Base-by-base conservation (phyloP, 768 basidiomycete genomes). In the Sporobolomyces pararoseus region DNA sequence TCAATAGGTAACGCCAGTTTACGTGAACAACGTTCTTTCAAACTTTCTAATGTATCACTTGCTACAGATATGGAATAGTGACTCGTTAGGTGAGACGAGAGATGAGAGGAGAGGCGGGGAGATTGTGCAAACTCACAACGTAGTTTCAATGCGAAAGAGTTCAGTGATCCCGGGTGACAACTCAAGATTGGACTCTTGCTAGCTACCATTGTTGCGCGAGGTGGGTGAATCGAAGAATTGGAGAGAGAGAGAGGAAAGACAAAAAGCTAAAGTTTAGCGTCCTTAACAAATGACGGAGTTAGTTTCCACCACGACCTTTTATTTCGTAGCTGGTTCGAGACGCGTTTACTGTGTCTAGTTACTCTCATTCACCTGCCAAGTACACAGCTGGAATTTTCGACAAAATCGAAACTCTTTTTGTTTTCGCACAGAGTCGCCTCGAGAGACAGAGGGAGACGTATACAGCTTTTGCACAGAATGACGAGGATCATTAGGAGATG, bases 61-160 rank as follows among this genome's bases (percentile, higher is more conserved):
- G 32, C 31, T n/a, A 37, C 49, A 31, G 16, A 14, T 31, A 32
- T 17, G 10, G n/a, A n/a, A n/a, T n/a, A n/a, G n/a, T n/a, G n/a
- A n/a, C n/a, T n/a, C n/a, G n/a, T n/a, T n/a, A n/a, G 23, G 54
- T 9, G 35, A n/a, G 39, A 25, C 13, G 55, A 12, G 37, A 23
- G 32, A 55, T 31, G 19, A 34, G 12, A 51, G 7, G 25, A 27
- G 19, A 17, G 42, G 39, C 10, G 10, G 39, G 39, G 39, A 42
- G 39, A 42, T 42, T 42, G 17, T 9, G 39, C 9, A 9, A 17
- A 55, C 72, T 13, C 34, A 77, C 76, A 59, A 54, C 66, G 75
- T 9, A 73, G 72, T 49, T 73, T 70, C 67, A 77, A 64, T 7
- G 77, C 70, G 46, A 77, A 76, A 31, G 69, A 55, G 72, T 71